These are phyloP conservation scores for Primulina huaijiensis DNA, from an alignment of 257 asterid species.

Conservation along the genomic window DNA sequence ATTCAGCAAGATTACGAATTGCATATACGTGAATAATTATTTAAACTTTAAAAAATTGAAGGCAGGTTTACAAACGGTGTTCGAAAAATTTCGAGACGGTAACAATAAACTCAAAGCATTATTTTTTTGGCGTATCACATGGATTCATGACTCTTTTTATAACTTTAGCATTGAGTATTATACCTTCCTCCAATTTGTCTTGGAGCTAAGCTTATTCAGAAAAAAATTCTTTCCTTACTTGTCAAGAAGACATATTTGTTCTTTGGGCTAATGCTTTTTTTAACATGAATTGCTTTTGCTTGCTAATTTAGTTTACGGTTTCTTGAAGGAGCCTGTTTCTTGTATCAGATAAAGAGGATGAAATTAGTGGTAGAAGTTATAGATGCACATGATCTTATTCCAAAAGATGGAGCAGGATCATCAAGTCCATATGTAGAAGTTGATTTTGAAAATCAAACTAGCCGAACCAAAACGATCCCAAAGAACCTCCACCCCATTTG, in stretches of 20 bases:
- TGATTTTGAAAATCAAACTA: conserved; percentile 62
- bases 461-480: conserved; percentile 56
- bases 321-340: conserved; percentile 38
- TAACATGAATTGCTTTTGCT: conserved; percentile 36
- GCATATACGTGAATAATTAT: no score
- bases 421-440: conserved; percentile 67
- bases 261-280: conserved; percentile 21
- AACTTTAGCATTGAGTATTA: conserved; percentile 21
- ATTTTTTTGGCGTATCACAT: conserved; percentile 10
- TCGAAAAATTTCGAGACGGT: no score
- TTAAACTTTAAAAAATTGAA: no score
- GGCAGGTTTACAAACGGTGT: no score
- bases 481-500: conserved; percentile 69
- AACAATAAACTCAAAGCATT: background rate
- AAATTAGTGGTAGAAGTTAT: conserved; percentile 64
- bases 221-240: conserved; percentile 29
- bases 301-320: conserved; percentile 40
- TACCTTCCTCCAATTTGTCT: conserved; percentile 30
- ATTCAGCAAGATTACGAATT: no score
- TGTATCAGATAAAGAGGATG: conserved; percentile 42
- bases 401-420: conserved; percentile 74
- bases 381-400: conserved; percentile 73
- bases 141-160: background rate
- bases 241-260: conserved; percentile 13
- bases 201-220: conserved; percentile 21